A percentile compares a stretch with the other conserved stretches of the same genome.
These are phyloP conservation scores for Ophiocordyceps polyrhachis-furcata DNA, from an alignment of 2,329 filamentous ascomycete species.

Conservation along the genomic window DNA sequence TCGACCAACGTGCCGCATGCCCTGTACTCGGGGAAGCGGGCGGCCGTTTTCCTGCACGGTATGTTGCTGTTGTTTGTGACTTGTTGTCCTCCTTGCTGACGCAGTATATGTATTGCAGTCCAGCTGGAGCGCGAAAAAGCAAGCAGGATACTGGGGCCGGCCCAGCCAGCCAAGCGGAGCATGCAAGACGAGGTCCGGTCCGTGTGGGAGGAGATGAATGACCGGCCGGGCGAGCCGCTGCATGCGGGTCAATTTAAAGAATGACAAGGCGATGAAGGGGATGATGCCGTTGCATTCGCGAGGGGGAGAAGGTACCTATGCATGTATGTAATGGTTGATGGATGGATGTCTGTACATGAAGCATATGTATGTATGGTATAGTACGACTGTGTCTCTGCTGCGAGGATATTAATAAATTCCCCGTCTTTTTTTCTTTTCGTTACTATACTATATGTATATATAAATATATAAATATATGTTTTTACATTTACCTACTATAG, in stretches of 20 bases:
- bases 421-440: too few relatives aligned
- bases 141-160: constrained; percentile 13
- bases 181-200: constrained; percentile 16
- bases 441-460: too few relatives aligned
- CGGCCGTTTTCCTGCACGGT: constrained; percentile 39
- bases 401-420: too few relatives aligned
- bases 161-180: constrained; percentile 10
- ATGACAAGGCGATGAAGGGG: constrained; percentile 1
- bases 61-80: constrained; percentile 12
- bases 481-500: too few relatives aligned
- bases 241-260: constrained; percentile 24
- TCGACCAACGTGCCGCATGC: constrained; percentile 43
- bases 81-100: background rate
- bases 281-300: too few relatives aligned
- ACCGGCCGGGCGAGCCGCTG: constrained; percentile 20
- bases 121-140: constrained; percentile 21
- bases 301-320: background rate
- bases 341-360: too few relatives aligned
- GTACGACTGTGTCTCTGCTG: too few relatives aligned
- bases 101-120: constrained; percentile 9
- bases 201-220: constrained; percentile 29
- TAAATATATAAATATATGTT: too few relatives aligned
- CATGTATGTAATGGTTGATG: background rate
- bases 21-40: constrained; percentile 37
- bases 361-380: too few relatives aligned